phyloP scores from a whole-genome alignment of 495 filamentous ascomycete genomes.

The Xylaria telfairii region DNA sequence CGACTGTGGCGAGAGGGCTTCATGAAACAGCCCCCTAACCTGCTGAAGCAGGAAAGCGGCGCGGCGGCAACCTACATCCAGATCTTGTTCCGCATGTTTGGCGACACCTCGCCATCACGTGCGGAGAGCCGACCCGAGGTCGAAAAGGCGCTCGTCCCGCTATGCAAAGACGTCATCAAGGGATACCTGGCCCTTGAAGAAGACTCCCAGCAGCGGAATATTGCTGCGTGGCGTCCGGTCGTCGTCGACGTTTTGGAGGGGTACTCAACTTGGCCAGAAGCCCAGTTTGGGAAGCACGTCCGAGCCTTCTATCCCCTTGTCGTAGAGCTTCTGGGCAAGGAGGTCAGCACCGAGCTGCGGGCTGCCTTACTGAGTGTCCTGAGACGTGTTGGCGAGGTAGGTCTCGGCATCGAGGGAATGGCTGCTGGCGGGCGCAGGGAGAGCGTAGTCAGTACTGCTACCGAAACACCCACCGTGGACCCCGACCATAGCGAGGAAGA shows the following conservation, averaged over 20 bases:
- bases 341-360: constrained; percentile 79
- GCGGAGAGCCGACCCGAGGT: constrained; percentile 78
- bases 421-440: constrained; percentile 34
- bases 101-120: constrained; percentile 82
- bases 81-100: constrained; percentile 96
- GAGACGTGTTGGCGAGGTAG: constrained; percentile 81
- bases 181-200: constrained; percentile 85
- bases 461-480: constrained; percentile 31
- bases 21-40: constrained; percentile 98
- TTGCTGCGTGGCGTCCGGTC: constrained; percentile 94
- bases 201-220: constrained; percentile 93
- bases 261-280: constrained; percentile 84
- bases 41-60: constrained; percentile 97
- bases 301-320: constrained; percentile 83
- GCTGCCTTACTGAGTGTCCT: constrained; percentile 76
- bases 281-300: constrained; percentile 81
- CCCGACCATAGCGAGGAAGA: constrained; percentile 26
- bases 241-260: constrained; percentile 98
- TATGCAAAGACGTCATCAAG: constrained; percentile 90
- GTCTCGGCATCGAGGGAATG: constrained; percentile 68
- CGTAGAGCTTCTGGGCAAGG: constrained; percentile 82
- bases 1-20: constrained; percentile 95
- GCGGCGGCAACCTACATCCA: constrained; percentile 91
- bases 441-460: constrained; percentile 41
- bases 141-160: constrained; percentile 88